Base-by-base conservation (phyloP, 805 yeast species). In the Cyberlindnera maclurae region DNA sequence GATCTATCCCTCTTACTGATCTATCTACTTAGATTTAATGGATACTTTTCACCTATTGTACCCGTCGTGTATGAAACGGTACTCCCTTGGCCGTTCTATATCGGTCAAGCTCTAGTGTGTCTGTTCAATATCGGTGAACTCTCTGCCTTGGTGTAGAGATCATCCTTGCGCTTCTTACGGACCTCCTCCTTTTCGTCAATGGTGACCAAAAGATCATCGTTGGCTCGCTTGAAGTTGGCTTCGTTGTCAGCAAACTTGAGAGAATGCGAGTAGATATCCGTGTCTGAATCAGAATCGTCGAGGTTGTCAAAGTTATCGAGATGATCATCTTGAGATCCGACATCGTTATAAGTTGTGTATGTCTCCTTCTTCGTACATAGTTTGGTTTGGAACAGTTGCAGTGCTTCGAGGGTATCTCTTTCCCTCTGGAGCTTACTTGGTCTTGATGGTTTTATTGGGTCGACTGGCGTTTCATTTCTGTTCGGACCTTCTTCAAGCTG, bases 321-420 rank as follows among this genome's bases (percentile, higher is more conserved):
- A 28, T 26, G 39, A 11, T 41, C 42, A 20, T 20, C 24, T 8
- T 20, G 24, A 12, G 27, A 17, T 13, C 7, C 18, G 2, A 16
- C 1, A 7, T 8, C 27, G 24, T 15, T 24, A 27, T 12, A 12
- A 29, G 34, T 10, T 17, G 10, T 12, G 9, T 8, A 15, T 15
- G 12, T 10, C n/a, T 13, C 17, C 15, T 22, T 16, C n/a, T 10
- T 9, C 12, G 24, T 12, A 6, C n/a, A 27, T 31, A 16, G 4
- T 31, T 58, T 57, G 7, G 44, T 12, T 33, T 50, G 46, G 44
- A 64, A 64, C 18, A 44, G 43, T 5, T 46, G 43, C 17, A 64
- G 46, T 38, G 52, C 37, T 3, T 39, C 46, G 12, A 56, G 37
- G 0, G 67, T 62, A 22, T 54, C 52, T 12, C 33, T 34, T 33